phyloP scores from a whole-genome alignment of 306 rosid species.

The Vicia villosa region DNA sequence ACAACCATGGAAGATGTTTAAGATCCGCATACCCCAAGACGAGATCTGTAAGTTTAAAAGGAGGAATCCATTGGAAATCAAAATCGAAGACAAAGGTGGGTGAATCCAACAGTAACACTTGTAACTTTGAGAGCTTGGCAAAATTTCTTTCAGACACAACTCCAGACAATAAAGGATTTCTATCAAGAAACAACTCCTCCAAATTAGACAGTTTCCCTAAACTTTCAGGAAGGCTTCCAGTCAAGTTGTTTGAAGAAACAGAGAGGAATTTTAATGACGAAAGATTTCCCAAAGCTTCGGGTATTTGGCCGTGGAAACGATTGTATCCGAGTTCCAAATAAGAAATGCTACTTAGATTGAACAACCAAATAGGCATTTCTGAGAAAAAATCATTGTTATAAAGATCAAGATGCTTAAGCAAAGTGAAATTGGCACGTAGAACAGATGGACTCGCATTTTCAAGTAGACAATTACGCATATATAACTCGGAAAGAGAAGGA shows the following conservation, averaged over 20 bases:
- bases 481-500: neutral
- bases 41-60: neutral
- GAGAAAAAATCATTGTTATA: neutral
- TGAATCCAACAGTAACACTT: neutral
- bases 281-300: neutral
- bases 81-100: neutral
- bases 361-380: neutral
- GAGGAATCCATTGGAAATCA: neutral
- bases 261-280: neutral
- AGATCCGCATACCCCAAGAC: neutral
- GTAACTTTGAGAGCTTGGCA: neutral
- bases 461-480: neutral
- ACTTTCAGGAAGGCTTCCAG: neutral
- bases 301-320: neutral
- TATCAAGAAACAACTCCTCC: neutral
- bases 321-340: neutral
- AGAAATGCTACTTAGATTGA: neutral
- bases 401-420: neutral
- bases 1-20: conserved; percentile 20
- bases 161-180: neutral
- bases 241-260: neutral
- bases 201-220: conserved; percentile 5
- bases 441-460: neutral
- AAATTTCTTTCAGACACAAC: neutral
- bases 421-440: conserved; percentile 4